Percentiles rank a stretch among this genome's conserved stretches.
phyloP scores from a whole-genome alignment of 73 alveolate genomes.

The Stentor coeruleus region DNA sequence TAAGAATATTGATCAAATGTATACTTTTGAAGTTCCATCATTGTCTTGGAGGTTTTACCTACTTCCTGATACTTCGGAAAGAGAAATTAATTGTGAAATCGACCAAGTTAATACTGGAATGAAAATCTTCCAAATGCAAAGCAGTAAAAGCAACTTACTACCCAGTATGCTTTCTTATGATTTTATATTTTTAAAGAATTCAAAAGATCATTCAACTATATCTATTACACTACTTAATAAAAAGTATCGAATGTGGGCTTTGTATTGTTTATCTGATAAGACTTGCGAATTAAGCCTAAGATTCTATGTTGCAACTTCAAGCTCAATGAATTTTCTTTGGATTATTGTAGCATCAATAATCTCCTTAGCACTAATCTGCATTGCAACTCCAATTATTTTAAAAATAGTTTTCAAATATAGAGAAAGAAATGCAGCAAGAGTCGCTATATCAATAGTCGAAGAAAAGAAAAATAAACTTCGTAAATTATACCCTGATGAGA shows the following conservation, averaged over 20 bases:
- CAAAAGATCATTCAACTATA: neutral
- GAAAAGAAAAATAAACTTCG: neutral
- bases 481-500: neutral
- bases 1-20: neutral
- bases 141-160: neutral
- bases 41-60: neutral
- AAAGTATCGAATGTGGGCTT: neutral
- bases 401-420: neutral
- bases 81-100: too few species aligned
- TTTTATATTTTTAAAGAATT: too few species aligned
- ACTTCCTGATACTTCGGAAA: neutral
- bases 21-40: neutral
- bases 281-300: neutral
- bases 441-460: neutral
- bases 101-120: neutral
- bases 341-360: neutral
- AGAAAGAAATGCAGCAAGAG: neutral
- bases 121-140: neutral
- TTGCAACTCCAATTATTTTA: neutral
- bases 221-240: neutral
- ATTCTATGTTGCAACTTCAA: neutral
- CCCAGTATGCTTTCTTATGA: neutral
- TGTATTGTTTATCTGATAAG: neutral
- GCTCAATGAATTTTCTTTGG: neutral
- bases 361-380: neutral